Evolutionary conservation across 2,329 filamentous ascomycete species (phyloP).

Genomic region (Herpotrichia juniperi): DNA sequence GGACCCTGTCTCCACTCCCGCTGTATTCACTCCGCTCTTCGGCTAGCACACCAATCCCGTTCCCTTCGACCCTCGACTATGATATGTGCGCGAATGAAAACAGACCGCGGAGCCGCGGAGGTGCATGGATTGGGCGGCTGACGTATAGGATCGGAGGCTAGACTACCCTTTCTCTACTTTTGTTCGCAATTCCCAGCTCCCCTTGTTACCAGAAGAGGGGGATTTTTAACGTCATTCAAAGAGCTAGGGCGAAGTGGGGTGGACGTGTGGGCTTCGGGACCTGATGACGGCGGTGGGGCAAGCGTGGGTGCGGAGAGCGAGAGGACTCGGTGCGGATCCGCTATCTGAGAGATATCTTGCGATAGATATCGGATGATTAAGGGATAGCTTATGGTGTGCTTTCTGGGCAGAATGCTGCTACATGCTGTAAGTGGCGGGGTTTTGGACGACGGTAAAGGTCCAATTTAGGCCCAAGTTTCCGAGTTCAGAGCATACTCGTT

Average conservation of each 20-base stretch:
- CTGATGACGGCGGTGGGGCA: background rate
- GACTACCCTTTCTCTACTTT: background rate
- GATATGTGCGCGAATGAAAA: background rate
- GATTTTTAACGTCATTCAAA: background rate
- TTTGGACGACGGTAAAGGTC: no score
- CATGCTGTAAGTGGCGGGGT: background rate
- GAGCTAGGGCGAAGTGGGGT: background rate
- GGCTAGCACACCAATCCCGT: no score
- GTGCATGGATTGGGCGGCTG: background rate
- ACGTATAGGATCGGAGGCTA: background rate
- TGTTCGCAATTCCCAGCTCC: no score
- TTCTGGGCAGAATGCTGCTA: no score
- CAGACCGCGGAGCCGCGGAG: background rate
- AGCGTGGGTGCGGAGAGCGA: background rate
- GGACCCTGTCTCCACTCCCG: no score
- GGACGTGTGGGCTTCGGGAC: background rate
- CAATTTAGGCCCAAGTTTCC: no score
- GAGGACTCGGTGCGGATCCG: background rate
- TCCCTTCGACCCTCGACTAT: no score
- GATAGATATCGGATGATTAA: no score
- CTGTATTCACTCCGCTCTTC: no score
- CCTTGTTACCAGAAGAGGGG: slow-evolving; percentile 1
- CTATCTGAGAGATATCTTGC: background rate
- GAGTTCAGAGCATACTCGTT: background rate
- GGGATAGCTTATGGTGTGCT: no score